These are phyloP conservation scores for Pythium folliculosum DNA, from an alignment of 352 stramenopile genomes.

Conservation along the genomic window DNA sequence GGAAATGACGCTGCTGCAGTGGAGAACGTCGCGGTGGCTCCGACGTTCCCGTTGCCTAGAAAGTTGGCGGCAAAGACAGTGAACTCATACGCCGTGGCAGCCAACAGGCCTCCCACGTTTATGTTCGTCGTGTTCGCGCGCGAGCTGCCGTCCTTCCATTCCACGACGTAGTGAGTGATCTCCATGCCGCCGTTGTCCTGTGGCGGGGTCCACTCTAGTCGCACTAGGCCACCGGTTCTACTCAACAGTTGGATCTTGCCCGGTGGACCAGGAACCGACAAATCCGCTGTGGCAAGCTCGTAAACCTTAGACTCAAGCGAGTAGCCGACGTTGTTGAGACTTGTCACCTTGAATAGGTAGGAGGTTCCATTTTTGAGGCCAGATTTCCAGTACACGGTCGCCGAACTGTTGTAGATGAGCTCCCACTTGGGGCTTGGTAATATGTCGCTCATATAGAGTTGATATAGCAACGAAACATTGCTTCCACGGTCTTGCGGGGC, in stretches of 20 bases:
- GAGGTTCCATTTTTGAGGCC: slow-evolving; percentile 42
- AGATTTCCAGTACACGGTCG: slow-evolving; percentile 51
- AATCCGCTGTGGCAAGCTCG: slow-evolving; percentile 42
- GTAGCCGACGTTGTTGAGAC: slow-evolving; percentile 50
- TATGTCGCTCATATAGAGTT: slow-evolving; percentile 52
- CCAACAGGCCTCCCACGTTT: slow-evolving; percentile 42
- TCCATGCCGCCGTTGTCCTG: slow-evolving; percentile 57
- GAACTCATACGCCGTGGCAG: slow-evolving; percentile 46
- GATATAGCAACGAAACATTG: slow-evolving; percentile 38
- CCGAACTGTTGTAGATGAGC: slow-evolving; percentile 48
- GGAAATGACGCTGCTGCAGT: slow-evolving; percentile 36
- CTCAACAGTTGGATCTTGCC: slow-evolving; percentile 21
- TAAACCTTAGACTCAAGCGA: slow-evolving; percentile 34
- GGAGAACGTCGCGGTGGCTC: slow-evolving; percentile 25
- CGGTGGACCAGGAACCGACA: slow-evolving; percentile 53
- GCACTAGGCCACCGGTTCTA: slow-evolving; percentile 44
- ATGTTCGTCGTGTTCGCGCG: slow-evolving; percentile 8
- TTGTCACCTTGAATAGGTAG: slow-evolving; percentile 56
- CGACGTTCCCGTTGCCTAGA: slow-evolving; percentile 41
- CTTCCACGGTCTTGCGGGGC: slow-evolving; percentile 45
- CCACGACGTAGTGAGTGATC: slow-evolving; percentile 46
- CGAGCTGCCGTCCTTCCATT: slow-evolving; percentile 21
- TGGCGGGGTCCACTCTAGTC: slow-evolving; percentile 41
- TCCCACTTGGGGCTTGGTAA: slow-evolving; percentile 28
- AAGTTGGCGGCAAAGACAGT: slow-evolving; percentile 52